Conservation (phyloP, 768 basidiomycete genomes). For the Floccularia luteovirens region DNA sequence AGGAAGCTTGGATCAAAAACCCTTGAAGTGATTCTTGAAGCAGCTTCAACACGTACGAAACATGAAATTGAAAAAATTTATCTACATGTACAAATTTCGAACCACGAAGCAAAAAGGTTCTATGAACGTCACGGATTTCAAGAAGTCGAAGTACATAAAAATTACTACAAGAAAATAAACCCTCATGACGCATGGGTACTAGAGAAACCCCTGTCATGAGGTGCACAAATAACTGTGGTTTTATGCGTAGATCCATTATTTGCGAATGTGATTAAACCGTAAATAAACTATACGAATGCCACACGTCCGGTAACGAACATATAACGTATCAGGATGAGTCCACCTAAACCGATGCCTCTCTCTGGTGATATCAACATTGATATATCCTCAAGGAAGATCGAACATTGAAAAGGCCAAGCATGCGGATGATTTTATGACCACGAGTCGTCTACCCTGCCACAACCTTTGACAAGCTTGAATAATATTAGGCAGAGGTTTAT, state of each 20-base stretch:
- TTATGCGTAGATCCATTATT: neutral
- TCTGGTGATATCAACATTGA: too few species aligned
- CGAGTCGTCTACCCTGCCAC: slow-evolving; percentile 61
- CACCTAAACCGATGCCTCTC: too few species aligned
- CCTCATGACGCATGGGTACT: slow-evolving; percentile 87
- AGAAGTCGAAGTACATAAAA: slow-evolving; percentile 54
- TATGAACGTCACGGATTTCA: slow-evolving; percentile 81
- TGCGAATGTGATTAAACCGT: neutral
- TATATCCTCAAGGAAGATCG: too few species aligned
- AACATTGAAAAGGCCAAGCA: too few species aligned
- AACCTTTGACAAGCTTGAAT: slow-evolving; percentile 65
- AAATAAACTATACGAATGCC: too few species aligned
- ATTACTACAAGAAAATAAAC: slow-evolving; percentile 86
- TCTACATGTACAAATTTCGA: slow-evolving; percentile 85
- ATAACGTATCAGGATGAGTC: too few species aligned
- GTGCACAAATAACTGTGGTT: neutral
- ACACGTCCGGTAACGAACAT: too few species aligned
- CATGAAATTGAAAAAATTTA: slow-evolving; percentile 65
- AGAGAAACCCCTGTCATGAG: slow-evolving; percentile 44
- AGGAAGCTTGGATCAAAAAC: slow-evolving; percentile 67
- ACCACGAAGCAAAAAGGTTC: slow-evolving; percentile 67
- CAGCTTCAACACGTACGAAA: slow-evolving; percentile 51
- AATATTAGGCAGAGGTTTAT: slow-evolving; percentile 7
- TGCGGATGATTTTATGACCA: too few species aligned
- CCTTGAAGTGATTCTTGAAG: slow-evolving; percentile 57